Base-by-base conservation (phyloP, 148 eudicot species). In the Diospyros kaki region DNA sequence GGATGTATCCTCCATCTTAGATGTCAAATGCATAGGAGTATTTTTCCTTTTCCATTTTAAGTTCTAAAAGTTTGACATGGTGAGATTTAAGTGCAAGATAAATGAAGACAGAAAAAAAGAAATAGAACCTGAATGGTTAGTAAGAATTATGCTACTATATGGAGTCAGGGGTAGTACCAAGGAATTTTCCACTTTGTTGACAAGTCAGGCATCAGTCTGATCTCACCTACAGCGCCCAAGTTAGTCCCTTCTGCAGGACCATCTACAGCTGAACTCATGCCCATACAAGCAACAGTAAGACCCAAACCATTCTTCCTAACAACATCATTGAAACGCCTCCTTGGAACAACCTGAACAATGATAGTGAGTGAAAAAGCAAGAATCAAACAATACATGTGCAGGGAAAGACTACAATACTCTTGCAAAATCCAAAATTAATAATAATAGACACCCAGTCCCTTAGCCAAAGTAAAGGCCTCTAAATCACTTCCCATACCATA, bases 201-300 rank as follows among this genome's bases (percentile, higher is more conserved):
- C 79, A 93, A 67, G 81, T 96, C 99, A 17, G 99, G 97, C 48
- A 89, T 80, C 58, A 96, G 83, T 87, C 98, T 90, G 78, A 90
- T 91, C 84, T 93, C 98, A 61, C 99, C 99, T 51, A 87, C 89
- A 62, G 88, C 97, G 56, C 78, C 84, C 77, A 96, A 83, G 81
- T 86, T 89, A 82, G 93, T 79, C 62, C 73, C 98, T 72, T 87
- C 87, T 73, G 93, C 97, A 59, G 98, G 97, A 75, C 86, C 83
- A 81, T 96, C 99, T 77, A 69, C 50, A 73, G 81, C 82, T 28
- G 99, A 93, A 71, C 83, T 76, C 91, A 96, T 86, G 68, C 81
- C 99, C 99, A 96, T 96, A 80, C 84, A 86, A 46, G 93, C 99
- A 73, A 78, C 64, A 75, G 91, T 87, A 67, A 96, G 86, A 73